These are phyloP conservation scores for Fusarium sp. DNA, from an alignment of 2,329 filamentous ascomycete species.

Conservation along the genomic window DNA sequence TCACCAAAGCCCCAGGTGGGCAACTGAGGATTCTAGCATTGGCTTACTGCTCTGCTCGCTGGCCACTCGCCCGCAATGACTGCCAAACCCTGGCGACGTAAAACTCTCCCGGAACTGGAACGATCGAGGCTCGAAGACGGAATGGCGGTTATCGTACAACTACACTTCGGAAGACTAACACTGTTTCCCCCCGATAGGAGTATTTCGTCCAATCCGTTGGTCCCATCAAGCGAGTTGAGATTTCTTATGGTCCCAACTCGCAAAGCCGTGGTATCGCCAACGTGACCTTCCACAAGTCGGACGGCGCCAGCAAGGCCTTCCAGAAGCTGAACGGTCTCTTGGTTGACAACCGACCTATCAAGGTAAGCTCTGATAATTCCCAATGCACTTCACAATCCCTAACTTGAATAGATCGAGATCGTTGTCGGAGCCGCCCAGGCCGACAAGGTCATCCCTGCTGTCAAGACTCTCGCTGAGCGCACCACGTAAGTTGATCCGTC, in stretches of 20 bases:
- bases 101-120: slow-evolving; percentile 46
- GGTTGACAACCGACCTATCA: slow-evolving; percentile 91
- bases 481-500: slow-evolving; percentile 68
- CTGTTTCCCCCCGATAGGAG: slow-evolving; percentile 79
- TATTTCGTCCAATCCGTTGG: slow-evolving; percentile 93
- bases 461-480: slow-evolving; percentile 84
- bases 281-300: slow-evolving; percentile 84
- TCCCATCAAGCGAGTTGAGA: slow-evolving; percentile 88
- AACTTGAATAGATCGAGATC: slow-evolving; percentile 80
- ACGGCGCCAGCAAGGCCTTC: slow-evolving; percentile 87
- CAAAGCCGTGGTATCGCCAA: slow-evolving; percentile 93
- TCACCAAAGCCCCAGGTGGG: slow-evolving; percentile 10
- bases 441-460: slow-evolving; percentile 73
- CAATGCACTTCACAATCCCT: slow-evolving; percentile 22
- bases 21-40: slow-evolving; percentile 23
- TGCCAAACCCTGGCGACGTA: slow-evolving; percentile 37
- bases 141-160: slow-evolving; percentile 45
- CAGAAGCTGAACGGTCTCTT: slow-evolving; percentile 87
- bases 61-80: slow-evolving; percentile 31
- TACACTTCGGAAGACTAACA: slow-evolving; percentile 72
- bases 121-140: slow-evolving; percentile 49
- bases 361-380: slow-evolving; percentile 65
- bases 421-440: slow-evolving; percentile 83
- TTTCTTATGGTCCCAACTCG: slow-evolving; percentile 94
- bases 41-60: slow-evolving; percentile 50